phyloP scores from a whole-genome alignment of 129 eudicot genomes.

The Glebionis coronaria region DNA sequence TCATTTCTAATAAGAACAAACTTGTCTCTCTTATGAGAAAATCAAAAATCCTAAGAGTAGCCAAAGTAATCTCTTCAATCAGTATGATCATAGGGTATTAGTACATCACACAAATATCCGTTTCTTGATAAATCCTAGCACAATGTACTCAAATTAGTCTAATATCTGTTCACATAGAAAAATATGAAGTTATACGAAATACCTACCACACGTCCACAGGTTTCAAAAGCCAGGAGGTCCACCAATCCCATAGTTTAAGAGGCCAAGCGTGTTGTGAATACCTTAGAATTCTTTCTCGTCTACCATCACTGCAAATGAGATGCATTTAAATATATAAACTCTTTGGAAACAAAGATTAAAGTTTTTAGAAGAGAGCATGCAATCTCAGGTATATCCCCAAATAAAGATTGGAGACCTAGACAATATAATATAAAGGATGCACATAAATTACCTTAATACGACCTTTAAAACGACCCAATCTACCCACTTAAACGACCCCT shows the following conservation, averaged over 20 bases:
- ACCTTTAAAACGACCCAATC: no score
- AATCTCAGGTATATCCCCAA: conserved; percentile 3
- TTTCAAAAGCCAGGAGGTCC: conserved; percentile 96
- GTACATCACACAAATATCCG: no score
- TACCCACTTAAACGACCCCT: no score
- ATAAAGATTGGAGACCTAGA: background rate
- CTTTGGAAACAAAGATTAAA: conserved; percentile 2
- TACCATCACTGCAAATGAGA: conserved; percentile 84
- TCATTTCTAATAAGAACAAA: no score
- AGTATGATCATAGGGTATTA: no score
- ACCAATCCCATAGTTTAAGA: conserved; percentile 99
- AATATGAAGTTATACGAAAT: conserved; percentile 17
- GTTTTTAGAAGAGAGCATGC: conserved; percentile 7
- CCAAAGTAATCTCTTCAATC: no score
- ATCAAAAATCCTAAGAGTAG: no score
- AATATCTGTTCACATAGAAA: no score
- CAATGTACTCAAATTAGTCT: no score
- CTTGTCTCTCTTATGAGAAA: no score
- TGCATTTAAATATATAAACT: background rate
- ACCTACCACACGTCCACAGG: conserved; percentile 99
- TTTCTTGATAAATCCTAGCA: no score
- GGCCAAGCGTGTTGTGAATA: conserved; percentile 96
- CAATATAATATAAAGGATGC: background rate
- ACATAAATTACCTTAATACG: conserved; percentile 62
- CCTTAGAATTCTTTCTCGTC: conserved; percentile 81